Base-by-base conservation (phyloP, 2,329 filamentous ascomycete species). In the Exophiala sp. region DNA sequence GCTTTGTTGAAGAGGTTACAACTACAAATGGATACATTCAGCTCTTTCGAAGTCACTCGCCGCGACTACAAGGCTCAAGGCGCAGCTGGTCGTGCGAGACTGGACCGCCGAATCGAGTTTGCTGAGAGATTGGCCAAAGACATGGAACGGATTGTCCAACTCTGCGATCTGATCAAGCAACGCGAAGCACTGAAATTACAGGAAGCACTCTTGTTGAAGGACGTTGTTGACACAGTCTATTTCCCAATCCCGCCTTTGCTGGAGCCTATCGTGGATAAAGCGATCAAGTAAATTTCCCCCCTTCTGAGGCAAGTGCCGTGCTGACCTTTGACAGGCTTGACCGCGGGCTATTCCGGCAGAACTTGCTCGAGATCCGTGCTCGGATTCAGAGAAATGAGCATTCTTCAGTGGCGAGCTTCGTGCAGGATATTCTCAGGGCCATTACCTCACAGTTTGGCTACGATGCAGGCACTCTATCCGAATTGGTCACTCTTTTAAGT, bases 1-100 rank as follows among this genome's bases (percentile, higher is more conserved):
- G 88, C 93, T 2, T 75, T 98, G 48, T 77, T 98, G 52, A 97
- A 97, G 70, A 82, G 93, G 29, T 76, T 98, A 16, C 93, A 98
- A 66, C 72, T 97, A 50, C 90, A 96, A 67, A 86, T 96, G 77
- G 91, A 97, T 67, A 88, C 88, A 0, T 98, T 97, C 67, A 91
- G 91, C 5, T 95, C 89, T 0, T 95, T 96, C 85, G 93, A 98
- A 69, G 83, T 98, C 58, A 96, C 93, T 1, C 80, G 93, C 45
- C 85, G 93, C 52, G 91, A 97, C 68, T 98, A 96, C 68, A 86
- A 86, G n/a, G 85, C 86, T 30, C 95, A 97, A 88, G 93, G 93
- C 5, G 82, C 86, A 34, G 83, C 82, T 40, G 93, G 93, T 47
- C 82, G 84, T 62, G 79, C 85, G 21, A 80, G 88, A 42, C 75